Evolutionary conservation across 345 rosid species (phyloP).

Genomic region (Lepidium sativum): DNA sequence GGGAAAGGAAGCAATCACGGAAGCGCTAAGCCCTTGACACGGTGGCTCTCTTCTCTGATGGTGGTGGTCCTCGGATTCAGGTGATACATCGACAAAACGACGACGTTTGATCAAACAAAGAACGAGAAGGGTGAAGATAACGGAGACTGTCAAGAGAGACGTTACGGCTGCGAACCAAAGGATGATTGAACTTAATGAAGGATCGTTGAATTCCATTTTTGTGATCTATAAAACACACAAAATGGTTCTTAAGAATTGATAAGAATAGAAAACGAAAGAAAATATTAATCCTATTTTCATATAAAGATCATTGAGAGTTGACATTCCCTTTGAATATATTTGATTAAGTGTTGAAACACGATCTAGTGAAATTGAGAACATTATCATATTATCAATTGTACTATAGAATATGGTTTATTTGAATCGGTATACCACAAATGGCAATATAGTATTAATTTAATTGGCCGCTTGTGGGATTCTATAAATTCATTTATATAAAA

Average conservation of each 20-base stretch:
- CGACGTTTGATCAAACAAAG: constrained; percentile 16
- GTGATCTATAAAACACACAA: not conserved
- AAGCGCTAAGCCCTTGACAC: constrained; percentile 18
- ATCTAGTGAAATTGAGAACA: constrained; percentile 9
- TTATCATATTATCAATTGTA: constrained; percentile 11
- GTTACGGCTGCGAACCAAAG: constrained; percentile 23
- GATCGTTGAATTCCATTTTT: constrained; percentile 13
- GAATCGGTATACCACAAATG: constrained; percentile 16
- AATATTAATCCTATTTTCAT: not conserved
- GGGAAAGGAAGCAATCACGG: constrained; percentile 25
- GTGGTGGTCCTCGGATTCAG: not conserved
- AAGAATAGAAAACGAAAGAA: not conserved
- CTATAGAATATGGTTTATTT: constrained; percentile 8
- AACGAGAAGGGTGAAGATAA: constrained; percentile 2
- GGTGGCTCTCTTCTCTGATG: constrained; percentile 1
- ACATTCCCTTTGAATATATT: constrained; percentile 24
- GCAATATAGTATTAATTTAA: constrained; percentile 1
- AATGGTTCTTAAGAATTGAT: not conserved
- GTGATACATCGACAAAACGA: constrained; percentile 10
- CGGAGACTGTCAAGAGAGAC: constrained; percentile 11
- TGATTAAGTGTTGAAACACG: constrained; percentile 19
- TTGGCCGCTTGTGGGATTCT: not conserved
- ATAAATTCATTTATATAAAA: not conserved
- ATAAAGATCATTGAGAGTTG: constrained; percentile 18
- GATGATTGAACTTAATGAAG: constrained; percentile 17